phyloP scores from a whole-genome alignment of 805 yeast genomes.

The Cyberlindnera samutprakarnensis region DNA sequence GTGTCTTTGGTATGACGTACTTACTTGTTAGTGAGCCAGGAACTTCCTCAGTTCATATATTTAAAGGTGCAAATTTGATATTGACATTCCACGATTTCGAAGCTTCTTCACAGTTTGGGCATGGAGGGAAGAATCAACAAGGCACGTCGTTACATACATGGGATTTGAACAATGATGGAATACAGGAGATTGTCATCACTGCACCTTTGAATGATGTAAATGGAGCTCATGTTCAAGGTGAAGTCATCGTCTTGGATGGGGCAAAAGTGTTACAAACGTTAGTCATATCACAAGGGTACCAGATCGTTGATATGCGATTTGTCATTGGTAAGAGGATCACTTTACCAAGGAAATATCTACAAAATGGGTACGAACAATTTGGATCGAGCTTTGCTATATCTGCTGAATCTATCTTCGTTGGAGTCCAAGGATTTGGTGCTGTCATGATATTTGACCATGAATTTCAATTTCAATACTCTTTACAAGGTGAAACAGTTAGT shows the following conservation, averaged over 20 bases:
- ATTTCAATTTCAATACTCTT: too few species aligned
- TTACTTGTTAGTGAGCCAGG: slow-evolving; percentile 50
- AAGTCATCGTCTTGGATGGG: slow-evolving; percentile 27
- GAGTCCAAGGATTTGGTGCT: slow-evolving; percentile 30
- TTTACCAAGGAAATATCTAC: slow-evolving; percentile 14
- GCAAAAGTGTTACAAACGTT: slow-evolving; percentile 10
- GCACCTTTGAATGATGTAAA: slow-evolving; percentile 33
- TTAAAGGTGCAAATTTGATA: slow-evolving; percentile 17
- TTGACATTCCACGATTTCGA: slow-evolving; percentile 22
- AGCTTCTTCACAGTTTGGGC: slow-evolving; percentile 28
- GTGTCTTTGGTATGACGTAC: slow-evolving; percentile 24
- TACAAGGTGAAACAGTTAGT: too few species aligned
- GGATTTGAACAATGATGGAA: slow-evolving; percentile 31
- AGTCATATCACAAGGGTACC: not conserved
- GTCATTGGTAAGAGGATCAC: not conserved
- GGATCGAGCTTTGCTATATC: slow-evolving; percentile 29
- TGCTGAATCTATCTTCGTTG: slow-evolving; percentile 24
- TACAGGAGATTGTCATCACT: slow-evolving; percentile 36
- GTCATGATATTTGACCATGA: slow-evolving; percentile 28
- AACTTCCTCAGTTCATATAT: slow-evolving; percentile 33
- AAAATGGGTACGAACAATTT: slow-evolving; percentile 32
- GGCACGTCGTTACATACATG: slow-evolving; percentile 28
- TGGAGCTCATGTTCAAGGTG: slow-evolving; percentile 29
- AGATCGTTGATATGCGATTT: slow-evolving; percentile 7
- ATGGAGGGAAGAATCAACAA: slow-evolving; percentile 34